Base-by-base conservation (phyloP, 768 basidiomycete genomes). In the Auricularia cornea region DNA sequence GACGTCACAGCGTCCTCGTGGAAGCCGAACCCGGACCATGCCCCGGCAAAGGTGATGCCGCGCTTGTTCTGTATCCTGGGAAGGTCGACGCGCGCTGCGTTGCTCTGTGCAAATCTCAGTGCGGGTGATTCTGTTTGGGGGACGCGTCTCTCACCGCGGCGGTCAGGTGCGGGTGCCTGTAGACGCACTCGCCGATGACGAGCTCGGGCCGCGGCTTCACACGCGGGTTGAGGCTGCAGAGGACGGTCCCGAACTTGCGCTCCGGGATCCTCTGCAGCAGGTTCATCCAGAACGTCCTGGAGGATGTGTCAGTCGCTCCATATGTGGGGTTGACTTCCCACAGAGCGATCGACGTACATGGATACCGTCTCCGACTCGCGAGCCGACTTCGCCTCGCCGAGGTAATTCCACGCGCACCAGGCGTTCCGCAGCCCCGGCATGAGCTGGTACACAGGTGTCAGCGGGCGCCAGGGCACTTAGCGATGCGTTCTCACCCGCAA, bases 21-120 rank as follows among this genome's bases (percentile, higher is more conserved):
- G 69, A 75, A 75, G 2, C 75, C 75, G 60, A 75, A 74, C 51
- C 72, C 71, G 5, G 73, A 74, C 75, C 75, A 76, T 33, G 75
- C 74, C 6, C 75, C 75, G 2, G 66, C 71, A 56, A 71, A 76
- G 8, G 72, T 67, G 44, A 76, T 68, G 14, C 70, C 66, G 16
- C 74, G 68, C 28, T 57, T 70, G 65, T 75, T 73, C 56, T 76
- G 75, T 32, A 76, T 76, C 1, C 44, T 23, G 12, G 68, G 71
- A 1, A 76, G 66, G 2, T 63, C 66, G 1, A 59, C 44, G 62
- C 75, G 75, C 6, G 72, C 66, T 30, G 62, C 61, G 29, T 73
- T 70, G 38, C 69, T 71, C 64, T 68, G 63, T 20, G 18, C 16
- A 29, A 48, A 23, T 23, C 8, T 40, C 38, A 40, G 38, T 8